A percentile compares a stretch with the other conserved stretches of the same genome.
Conservation (phyloP, 331 rosid genomes). For the Quercus lobata region DNA sequence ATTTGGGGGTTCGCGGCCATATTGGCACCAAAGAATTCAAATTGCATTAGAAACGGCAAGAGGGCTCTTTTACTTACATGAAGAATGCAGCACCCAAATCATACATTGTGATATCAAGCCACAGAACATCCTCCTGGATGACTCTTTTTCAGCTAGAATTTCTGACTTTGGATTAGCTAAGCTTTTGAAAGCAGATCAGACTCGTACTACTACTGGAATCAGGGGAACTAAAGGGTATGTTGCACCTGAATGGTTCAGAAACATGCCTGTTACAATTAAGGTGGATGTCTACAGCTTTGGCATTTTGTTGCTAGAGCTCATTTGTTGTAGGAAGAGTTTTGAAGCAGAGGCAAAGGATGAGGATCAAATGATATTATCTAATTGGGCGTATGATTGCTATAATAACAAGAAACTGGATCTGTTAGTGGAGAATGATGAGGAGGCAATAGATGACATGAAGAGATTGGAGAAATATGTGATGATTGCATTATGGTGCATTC, state of each 20-base stretch:
- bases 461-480: neutral
- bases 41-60: conserved; percentile 19
- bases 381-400: conserved; percentile 21
- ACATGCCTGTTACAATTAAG: neutral
- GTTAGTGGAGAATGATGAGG: neutral
- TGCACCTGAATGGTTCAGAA: conserved; percentile 26
- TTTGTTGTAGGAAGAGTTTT: conserved; percentile 12
- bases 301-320: conserved; percentile 16
- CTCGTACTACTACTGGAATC: neutral
- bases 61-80: conserved; percentile 22
- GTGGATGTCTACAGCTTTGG: conserved; percentile 14
- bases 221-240: conserved; percentile 30
- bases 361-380: conserved; percentile 7
- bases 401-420: neutral
- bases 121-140: conserved; percentile 14
- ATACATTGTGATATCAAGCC: conserved; percentile 27
- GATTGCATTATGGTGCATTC: conserved; percentile 22
- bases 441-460: neutral
- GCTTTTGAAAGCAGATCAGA: conserved; percentile 1
- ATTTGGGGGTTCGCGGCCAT: neutral
- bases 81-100: conserved; percentile 18
- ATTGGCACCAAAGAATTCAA: neutral
- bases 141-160: conserved; percentile 6
- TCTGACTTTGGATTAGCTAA: conserved; percentile 20
- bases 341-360: neutral